These are phyloP conservation scores for Clavariopsis aquatica DNA, from an alignment of 495 filamentous ascomycete species.

Conservation along the genomic window DNA sequence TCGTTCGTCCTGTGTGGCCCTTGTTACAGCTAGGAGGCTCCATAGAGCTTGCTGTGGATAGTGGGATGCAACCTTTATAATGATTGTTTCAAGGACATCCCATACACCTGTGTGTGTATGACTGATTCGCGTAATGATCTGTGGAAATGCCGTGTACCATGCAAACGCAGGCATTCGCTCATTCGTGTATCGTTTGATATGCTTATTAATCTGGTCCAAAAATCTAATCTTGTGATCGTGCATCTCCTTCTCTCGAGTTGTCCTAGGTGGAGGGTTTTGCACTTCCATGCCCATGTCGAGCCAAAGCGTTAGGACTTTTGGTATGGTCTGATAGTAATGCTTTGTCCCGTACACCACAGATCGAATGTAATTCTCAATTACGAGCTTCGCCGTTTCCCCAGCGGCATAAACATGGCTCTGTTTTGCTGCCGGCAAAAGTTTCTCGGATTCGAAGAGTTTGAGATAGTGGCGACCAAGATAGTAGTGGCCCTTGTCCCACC, in stretches of 20 bases:
- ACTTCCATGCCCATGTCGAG: constrained; percentile 81
- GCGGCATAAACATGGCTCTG: constrained; percentile 59
- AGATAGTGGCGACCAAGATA: constrained; percentile 97
- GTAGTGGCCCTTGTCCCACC: constrained; percentile 97
- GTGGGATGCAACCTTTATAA: constrained; percentile 73
- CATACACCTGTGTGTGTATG: constrained; percentile 79
- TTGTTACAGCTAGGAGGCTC: constrained; percentile 81
- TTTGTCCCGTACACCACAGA: constrained; percentile 86
- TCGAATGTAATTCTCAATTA: constrained; percentile 89
- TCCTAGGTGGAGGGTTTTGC: constrained; percentile 51
- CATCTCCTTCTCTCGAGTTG: constrained; percentile 44
- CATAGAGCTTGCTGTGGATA: constrained; percentile 93
- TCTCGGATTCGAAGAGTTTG: constrained; percentile 89
- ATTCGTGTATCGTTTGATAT: constrained; percentile 68
- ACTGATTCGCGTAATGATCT: constrained; percentile 88
- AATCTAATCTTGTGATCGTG: constrained; percentile 61
- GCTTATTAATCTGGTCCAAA: constrained; percentile 68
- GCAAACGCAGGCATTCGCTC: constrained; percentile 77
- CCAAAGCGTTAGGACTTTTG: constrained; percentile 89
- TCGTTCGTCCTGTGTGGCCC: constrained; percentile 55
- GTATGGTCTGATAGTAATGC: constrained; percentile 91
- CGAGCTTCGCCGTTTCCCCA: constrained; percentile 82
- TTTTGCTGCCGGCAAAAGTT: constrained; percentile 67
- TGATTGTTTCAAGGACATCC: constrained; percentile 70
- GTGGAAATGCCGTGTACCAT: constrained; percentile 88